These are phyloP conservation scores for Lachnellula occidentalis DNA, from an alignment of 2,329 filamentous ascomycete genomes.

Conservation along the genomic window DNA sequence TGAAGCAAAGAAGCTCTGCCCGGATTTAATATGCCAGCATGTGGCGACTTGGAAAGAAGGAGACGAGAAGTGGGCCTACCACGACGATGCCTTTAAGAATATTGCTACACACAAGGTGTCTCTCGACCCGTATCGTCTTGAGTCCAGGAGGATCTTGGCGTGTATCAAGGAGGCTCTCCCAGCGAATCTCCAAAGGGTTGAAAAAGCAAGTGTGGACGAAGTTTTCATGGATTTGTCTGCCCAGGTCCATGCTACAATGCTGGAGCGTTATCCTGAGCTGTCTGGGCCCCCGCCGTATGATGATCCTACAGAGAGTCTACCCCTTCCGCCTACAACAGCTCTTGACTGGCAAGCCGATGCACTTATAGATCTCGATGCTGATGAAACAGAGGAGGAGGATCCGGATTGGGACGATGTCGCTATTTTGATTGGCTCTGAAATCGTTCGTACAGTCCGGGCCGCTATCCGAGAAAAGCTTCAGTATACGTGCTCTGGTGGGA, in stretches of 20 bases:
- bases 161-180: constrained; percentile 71
- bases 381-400: constrained; percentile 68
- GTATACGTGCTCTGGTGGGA: constrained; percentile 88
- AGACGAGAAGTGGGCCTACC: constrained; percentile 87
- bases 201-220: constrained; percentile 94
- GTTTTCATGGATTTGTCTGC: constrained; percentile 90
- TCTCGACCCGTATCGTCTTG: constrained; percentile 81
- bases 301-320: constrained; percentile 65
- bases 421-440: constrained; percentile 81
- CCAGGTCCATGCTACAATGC: constrained; percentile 69
- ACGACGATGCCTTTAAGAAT: constrained; percentile 69
- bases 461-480: constrained; percentile 63
- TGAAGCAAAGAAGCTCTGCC: constrained; percentile 84
- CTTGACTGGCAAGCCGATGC: constrained; percentile 81
- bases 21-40: constrained; percentile 78
- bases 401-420: constrained; percentile 96
- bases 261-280: constrained; percentile 74
- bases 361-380: constrained; percentile 70
- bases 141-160: constrained; percentile 77
- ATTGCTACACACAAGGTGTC: constrained; percentile 91
- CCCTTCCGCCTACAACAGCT: constrained; percentile 65
- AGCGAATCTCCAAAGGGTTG: constrained; percentile 61
- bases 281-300: constrained; percentile 63
- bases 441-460: constrained; percentile 69
- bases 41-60: constrained; percentile 94